Evolutionary conservation across 495 filamentous ascomycete genomes (phyloP), one percentile per base, ranked within the genome.

Genomic region (Penicillium soppii): DNA sequence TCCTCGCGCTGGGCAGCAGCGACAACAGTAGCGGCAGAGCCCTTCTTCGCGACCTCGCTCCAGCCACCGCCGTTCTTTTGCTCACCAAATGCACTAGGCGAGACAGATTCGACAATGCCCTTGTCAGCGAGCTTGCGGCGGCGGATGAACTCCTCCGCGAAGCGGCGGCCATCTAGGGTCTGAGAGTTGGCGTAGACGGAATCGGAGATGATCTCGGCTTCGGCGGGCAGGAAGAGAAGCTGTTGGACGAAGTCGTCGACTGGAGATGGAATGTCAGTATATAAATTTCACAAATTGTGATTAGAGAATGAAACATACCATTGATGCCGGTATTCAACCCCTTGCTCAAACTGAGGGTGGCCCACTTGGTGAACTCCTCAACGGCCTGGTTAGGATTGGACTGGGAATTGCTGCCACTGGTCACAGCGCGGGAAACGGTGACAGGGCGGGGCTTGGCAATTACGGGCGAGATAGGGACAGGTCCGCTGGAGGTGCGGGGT

Each of bases 41-140:
- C 82, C 80, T 96, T 96, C 83, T 97, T 97, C 7, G 94, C 94
- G 57, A 98, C 94, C 73, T 97, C 95, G 61, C 82, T 96, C 94
- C 94, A 97, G 21, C 94, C 94, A 48, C 90, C 87, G 16, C 70
- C 71, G 46, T 65, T 75, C 47, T 67, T 70, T 56, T 69, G 63
- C 33, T 75, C 73, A 2, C 69, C 72, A 37, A 73, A 74, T 1
- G 63, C 71, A 43, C 76, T 75, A 19, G 65, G 62, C 16, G 63
- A 58, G 57, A 76, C 68, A 46, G 77, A 69, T 47, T 83, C 73
- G 63, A 94, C 75, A 25, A 96, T 78, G 23, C 94, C 94, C 75
- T 87, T 90, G 53, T 96, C 91, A 1, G 92, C 95, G 1, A 92
- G 80, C 79, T 90, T 92, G 67, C 89, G 90, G 49, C 94, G 91